Conservation (phyloP, 768 basidiomycete species). For the Trametes elegans region DNA sequence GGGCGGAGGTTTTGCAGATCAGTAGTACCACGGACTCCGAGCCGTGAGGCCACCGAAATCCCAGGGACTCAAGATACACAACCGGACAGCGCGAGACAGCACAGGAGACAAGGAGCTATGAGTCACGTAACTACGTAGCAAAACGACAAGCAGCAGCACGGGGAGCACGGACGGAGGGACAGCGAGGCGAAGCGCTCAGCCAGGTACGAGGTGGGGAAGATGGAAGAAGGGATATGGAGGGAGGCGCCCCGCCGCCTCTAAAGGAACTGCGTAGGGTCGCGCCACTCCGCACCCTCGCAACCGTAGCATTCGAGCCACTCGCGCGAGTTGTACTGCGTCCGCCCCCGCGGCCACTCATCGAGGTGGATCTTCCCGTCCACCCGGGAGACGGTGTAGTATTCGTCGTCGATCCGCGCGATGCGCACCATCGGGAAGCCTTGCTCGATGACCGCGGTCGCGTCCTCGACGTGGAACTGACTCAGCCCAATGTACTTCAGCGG, state of each 20-base stretch:
- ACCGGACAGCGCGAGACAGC: no score
- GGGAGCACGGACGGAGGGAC: neutral
- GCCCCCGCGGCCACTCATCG: slow-evolving; percentile 55
- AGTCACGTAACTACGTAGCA: no score
- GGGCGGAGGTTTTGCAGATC: no score
- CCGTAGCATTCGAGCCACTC: slow-evolving; percentile 69
- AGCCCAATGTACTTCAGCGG: slow-evolving; percentile 54
- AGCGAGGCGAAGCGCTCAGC: neutral
- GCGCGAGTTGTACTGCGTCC: slow-evolving; percentile 47
- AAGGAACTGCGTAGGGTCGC: slow-evolving; percentile 28
- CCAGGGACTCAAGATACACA: no score
- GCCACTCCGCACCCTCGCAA: slow-evolving; percentile 52
- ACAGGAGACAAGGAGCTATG: no score
- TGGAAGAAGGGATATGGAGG: no score
- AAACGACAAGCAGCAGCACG: neutral
- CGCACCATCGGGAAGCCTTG: slow-evolving; percentile 62
- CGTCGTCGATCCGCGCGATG: slow-evolving; percentile 51
- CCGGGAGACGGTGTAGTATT: slow-evolving; percentile 52
- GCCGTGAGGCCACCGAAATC: no score
- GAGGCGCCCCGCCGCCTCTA: no score
- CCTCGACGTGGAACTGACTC: slow-evolving; percentile 43
- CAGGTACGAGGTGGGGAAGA: neutral
- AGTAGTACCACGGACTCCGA: no score
- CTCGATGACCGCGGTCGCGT: slow-evolving; percentile 45
- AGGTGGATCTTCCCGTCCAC: slow-evolving; percentile 38